A percentile compares a stretch with the other conserved stretches of the same genome.
phyloP scores from a whole-genome alignment of 2,329 filamentous ascomycete species.

The Arthrocladium fulminans region DNA sequence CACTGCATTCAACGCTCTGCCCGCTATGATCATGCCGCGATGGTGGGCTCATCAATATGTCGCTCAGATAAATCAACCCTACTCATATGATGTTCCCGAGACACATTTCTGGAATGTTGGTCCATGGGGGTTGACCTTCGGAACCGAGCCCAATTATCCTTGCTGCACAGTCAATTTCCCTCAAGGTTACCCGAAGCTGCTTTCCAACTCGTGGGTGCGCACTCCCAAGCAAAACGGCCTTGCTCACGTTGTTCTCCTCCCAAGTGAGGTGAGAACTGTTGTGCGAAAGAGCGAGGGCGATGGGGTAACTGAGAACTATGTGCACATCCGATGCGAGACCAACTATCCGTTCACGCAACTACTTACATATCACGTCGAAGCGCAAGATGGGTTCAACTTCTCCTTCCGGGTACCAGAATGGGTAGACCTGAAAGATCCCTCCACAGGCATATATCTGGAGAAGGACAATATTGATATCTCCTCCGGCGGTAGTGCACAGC shows the following conservation, averaged over 20 bases:
- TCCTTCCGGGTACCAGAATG: constrained; percentile 40
- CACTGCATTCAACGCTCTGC: constrained; percentile 48
- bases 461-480: constrained; percentile 12
- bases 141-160: constrained; percentile 43
- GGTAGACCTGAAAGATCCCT: constrained; percentile 24
- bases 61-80: constrained; percentile 46
- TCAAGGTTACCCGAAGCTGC: constrained; percentile 49
- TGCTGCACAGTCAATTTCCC: constrained; percentile 54
- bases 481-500: background rate
- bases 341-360: constrained; percentile 41
- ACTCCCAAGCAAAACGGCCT: constrained; percentile 36
- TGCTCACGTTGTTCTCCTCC: constrained; percentile 44
- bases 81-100: constrained; percentile 34
- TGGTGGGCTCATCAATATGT: constrained; percentile 53
- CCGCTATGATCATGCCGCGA: constrained; percentile 42
- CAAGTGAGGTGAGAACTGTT: constrained; percentile 34
- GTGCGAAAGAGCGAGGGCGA: constrained; percentile 18
- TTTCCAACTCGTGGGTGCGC: constrained; percentile 40
- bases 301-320: constrained; percentile 23
- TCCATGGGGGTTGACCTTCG: constrained; percentile 39
- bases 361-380: constrained; percentile 34
- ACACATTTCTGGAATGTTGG: constrained; percentile 44
- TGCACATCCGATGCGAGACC: constrained; percentile 40
- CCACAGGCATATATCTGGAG: constrained; percentile 21
- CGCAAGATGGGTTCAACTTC: constrained; percentile 33